phyloP scores from a whole-genome alignment of 257 asterid genomes.

The Nicotiana otophora region DNA sequence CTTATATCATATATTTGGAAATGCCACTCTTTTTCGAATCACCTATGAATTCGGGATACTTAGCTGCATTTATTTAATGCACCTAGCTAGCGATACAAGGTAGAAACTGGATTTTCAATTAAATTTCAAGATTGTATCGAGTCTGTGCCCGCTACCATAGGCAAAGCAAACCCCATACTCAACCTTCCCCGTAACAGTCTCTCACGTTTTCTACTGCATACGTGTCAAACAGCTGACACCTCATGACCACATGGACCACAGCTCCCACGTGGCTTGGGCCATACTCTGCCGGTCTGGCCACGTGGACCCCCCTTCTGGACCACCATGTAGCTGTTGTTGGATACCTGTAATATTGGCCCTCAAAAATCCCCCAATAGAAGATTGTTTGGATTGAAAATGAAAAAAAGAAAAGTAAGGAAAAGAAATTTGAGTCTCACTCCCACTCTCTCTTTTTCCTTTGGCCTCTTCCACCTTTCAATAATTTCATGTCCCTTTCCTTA shows the following conservation, averaged over 20 bases:
- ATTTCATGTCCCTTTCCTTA: slow-evolving; percentile 52
- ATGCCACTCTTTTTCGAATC: too few relatives aligned
- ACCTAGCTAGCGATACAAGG: too few relatives aligned
- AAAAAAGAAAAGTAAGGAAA: not conserved
- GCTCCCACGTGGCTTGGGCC: slow-evolving; percentile 71
- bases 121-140: not conserved
- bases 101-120: too few relatives aligned
- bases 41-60: too few relatives aligned
- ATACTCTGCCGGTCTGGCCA: slow-evolving; percentile 64
- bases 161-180: slow-evolving; percentile 7
- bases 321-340: slow-evolving; percentile 27
- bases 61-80: too few relatives aligned
- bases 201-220: slow-evolving; percentile 32
- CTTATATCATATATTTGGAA: too few relatives aligned
- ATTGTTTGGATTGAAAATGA: not conserved
- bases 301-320: slow-evolving; percentile 61
- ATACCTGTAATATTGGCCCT: not conserved
- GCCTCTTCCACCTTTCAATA: slow-evolving; percentile 24
- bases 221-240: slow-evolving; percentile 22
- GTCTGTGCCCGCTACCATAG: slow-evolving; percentile 5
- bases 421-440: slow-evolving; percentile 1
- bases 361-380: not conserved
- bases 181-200: slow-evolving; percentile 28
- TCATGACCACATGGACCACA: slow-evolving; percentile 61
- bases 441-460: slow-evolving; percentile 5